phyloP scores from a whole-genome alignment of 371 early-diverging fungal species.

The Saksenaea vasiformis region DNA sequence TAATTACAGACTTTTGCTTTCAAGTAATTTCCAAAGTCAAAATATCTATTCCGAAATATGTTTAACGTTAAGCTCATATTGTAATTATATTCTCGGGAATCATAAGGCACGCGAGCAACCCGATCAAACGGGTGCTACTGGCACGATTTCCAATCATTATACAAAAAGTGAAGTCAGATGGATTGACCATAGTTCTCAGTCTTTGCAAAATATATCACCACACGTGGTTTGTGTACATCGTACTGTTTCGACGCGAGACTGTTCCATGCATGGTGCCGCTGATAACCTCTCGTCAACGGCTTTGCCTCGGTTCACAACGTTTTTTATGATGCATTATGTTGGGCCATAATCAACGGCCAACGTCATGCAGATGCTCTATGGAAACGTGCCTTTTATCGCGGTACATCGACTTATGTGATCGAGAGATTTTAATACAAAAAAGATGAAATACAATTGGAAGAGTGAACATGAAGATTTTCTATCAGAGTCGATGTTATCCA shows the following conservation, averaged over 20 bases:
- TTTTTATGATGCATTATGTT: neutral
- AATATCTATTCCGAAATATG: neutral
- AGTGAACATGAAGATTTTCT: constrained; percentile 4
- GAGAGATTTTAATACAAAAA: neutral
- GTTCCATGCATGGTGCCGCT: neutral
- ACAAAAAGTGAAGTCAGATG: neutral
- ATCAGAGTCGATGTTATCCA: neutral
- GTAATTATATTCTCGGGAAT: neutral
- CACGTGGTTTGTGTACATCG: neutral
- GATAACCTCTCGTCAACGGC: neutral
- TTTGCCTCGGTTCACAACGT: neutral
- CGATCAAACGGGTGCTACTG: neutral
- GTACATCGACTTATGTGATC: neutral
- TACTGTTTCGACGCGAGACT: neutral
- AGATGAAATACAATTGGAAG: neutral
- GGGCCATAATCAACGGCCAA: neutral
- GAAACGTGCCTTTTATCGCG: neutral
- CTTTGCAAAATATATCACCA: neutral
- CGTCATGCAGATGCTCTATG: neutral
- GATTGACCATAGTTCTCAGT: neutral
- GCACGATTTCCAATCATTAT: neutral
- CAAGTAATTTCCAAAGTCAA: neutral
- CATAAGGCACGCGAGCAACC: neutral
- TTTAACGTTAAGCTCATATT: neutral
- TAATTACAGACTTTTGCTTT: too few species aligned